A percentile compares a stretch with the other conserved stretches of the same genome.
These are phyloP conservation scores for Podospora sp. DNA, from an alignment of 495 filamentous ascomycete genomes.

Conservation along the genomic window DNA sequence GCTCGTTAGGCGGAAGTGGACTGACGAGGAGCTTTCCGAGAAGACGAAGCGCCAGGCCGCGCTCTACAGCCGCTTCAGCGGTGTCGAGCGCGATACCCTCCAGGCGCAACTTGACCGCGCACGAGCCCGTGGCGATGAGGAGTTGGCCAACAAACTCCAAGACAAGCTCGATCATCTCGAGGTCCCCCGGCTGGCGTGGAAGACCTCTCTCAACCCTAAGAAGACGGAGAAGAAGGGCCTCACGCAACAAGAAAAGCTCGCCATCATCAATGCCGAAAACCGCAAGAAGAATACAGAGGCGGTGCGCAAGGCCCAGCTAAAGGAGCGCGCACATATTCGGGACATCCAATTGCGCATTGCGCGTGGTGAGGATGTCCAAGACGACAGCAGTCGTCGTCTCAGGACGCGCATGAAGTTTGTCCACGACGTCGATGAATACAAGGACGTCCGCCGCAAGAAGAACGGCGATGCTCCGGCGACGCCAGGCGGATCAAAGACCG, in stretches of 20 bases:
- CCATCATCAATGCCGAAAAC: constrained; percentile 74
- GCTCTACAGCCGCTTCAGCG: constrained; percentile 60
- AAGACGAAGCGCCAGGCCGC: constrained; percentile 72
- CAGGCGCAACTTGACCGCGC: constrained; percentile 66
- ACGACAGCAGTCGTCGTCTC: constrained; percentile 63
- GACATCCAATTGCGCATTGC: constrained; percentile 56
- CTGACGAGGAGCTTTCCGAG: constrained; percentile 72
- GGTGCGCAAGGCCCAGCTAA: constrained; percentile 80
- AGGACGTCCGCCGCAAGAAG: too few species aligned
- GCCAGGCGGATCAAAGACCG: background rate
- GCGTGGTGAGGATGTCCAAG: constrained; percentile 51
- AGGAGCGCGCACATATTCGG: constrained; percentile 68
- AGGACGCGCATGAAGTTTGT: constrained; percentile 64
- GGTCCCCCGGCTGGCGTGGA: constrained; percentile 69
- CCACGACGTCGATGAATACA: constrained; percentile 49
- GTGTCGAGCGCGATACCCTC: constrained; percentile 64
- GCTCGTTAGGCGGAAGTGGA: constrained; percentile 77
- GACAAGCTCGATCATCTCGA: constrained; percentile 69
- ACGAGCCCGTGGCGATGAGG: constrained; percentile 61
- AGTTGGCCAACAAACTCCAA: constrained; percentile 60
- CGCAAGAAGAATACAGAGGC: constrained; percentile 77
- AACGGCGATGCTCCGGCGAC: background rate
- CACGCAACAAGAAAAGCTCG: constrained; percentile 73
- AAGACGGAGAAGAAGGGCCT: constrained; percentile 45
- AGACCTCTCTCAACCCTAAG: constrained; percentile 56